Evolutionary conservation across 2,329 filamentous ascomycete species (phyloP).

Genomic region (Phialophora verrucosa): DNA sequence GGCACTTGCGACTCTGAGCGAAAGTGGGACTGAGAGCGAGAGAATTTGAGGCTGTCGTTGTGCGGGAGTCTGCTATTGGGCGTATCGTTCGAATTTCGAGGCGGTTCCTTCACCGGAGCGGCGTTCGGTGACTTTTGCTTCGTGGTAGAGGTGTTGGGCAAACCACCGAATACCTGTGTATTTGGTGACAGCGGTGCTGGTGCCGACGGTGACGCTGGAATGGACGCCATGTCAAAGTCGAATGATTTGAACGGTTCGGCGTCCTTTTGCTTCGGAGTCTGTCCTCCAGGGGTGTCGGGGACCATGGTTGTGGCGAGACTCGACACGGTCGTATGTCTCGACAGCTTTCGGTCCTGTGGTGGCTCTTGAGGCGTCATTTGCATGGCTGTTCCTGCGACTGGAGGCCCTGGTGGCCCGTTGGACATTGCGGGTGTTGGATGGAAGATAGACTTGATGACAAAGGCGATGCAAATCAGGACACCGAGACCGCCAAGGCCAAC

Average conservation of each 20-base stretch:
- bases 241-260: conserved; percentile 25
- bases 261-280: conserved; percentile 21
- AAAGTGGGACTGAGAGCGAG: conserved; percentile 5
- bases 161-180: neutral
- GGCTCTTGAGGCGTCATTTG: conserved; percentile 18
- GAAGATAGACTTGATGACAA: conserved; percentile 31
- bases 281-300: conserved; percentile 16
- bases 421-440: conserved; percentile 19
- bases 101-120: neutral
- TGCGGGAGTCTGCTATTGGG: neutral
- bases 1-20: conserved; percentile 22
- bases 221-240: conserved; percentile 20
- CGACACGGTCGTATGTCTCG: conserved; percentile 19
- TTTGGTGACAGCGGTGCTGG: conserved; percentile 1
- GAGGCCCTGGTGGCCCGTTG: conserved; percentile 21
- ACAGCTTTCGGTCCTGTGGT: conserved; percentile 5
- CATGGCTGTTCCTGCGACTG: conserved; percentile 3
- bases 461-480: conserved; percentile 34
- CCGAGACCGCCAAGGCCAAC: conserved; percentile 39
- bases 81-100: conserved; percentile 9
- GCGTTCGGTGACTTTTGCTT: conserved; percentile 10
- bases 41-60: conserved; percentile 6
- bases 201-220: conserved; percentile 11
- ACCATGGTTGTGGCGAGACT: conserved; percentile 31
- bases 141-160: conserved; percentile 1